Evolutionary conservation across 1,284 basidiomycete species (phyloP).

Genomic region (Schizopora paradoxa): DNA sequence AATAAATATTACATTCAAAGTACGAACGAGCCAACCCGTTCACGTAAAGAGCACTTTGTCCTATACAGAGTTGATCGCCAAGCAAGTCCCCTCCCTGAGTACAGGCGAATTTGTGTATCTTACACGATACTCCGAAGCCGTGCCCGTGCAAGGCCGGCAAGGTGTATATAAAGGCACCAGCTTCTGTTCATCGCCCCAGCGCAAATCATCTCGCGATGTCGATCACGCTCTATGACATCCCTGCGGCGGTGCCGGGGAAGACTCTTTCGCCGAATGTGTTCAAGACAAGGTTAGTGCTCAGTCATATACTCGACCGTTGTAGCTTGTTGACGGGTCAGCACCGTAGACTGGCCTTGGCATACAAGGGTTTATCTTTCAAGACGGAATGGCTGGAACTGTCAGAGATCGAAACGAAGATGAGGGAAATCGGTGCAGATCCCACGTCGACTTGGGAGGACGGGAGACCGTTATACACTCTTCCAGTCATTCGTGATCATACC

Average conservation of each 20-base stretch:
- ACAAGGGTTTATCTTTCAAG: constrained; percentile 17
- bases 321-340: no score
- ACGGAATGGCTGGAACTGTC: constrained; percentile 21
- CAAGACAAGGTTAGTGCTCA: constrained; percentile 17
- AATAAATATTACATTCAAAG: no score
- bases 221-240: constrained; percentile 17
- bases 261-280: constrained; percentile 20
- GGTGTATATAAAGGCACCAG: no score
- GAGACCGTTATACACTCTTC: constrained; percentile 24
- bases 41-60: no score
- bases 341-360: constrained; percentile 11
- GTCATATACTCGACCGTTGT: no score
- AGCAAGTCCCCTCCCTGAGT: no score
- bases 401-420: constrained; percentile 19
- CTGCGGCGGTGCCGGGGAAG: constrained; percentile 8
- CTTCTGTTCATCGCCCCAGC: no score
- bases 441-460: constrained; percentile 13
- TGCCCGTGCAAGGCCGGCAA: no score
- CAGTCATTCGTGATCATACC: constrained; percentile 21
- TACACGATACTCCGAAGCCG: no score
- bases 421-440: constrained; percentile 16
- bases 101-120: no score
- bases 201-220: neutral
- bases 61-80: no score
- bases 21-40: no score